Conservation (phyloP, 1,139 yeast species). For the Suhomyces bolitotheri region DNA sequence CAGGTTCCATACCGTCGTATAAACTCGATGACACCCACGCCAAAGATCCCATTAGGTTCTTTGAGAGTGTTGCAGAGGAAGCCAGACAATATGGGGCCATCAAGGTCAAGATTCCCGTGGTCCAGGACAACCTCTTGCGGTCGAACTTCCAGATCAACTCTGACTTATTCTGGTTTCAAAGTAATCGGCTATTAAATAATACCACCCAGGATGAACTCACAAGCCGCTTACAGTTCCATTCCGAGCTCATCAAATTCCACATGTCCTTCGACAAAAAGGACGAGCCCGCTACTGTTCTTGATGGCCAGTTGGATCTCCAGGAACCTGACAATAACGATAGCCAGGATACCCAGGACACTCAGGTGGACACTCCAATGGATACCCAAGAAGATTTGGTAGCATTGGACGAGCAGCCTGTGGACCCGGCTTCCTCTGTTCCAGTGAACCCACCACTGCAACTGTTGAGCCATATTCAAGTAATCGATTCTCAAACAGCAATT, state of each 20-base stretch:
- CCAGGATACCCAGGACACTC: too few species aligned
- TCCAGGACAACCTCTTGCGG: constrained; percentile 43
- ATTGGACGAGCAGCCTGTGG: too few species aligned
- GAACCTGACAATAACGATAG: too few species aligned
- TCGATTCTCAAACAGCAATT: too few species aligned
- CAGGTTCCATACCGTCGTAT: constrained; percentile 28
- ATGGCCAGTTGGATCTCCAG: too few species aligned
- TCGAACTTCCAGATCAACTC: constrained; percentile 29
- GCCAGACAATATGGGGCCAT: constrained; percentile 71
- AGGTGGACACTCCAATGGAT: too few species aligned
- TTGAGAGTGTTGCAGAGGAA: constrained; percentile 45
- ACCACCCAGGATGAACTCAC: constrained; percentile 32
- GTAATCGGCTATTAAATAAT: constrained; percentile 40
- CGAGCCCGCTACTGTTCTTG: too few species aligned
- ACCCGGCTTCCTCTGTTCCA: too few species aligned
- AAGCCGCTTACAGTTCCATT: constrained; percentile 32
- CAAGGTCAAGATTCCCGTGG: constrained; percentile 59
- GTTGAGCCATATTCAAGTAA: too few species aligned
- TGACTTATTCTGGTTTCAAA: constrained; percentile 57
- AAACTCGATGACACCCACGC: constrained; percentile 46
- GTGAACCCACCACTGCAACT: too few species aligned
- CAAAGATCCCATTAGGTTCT: constrained; percentile 51
- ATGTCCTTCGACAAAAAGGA: constrained; percentile 15
- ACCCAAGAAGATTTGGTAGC: too few species aligned
- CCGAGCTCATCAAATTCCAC: constrained; percentile 33